Evolutionary conservation across 352 stramenopile genomes (phyloP), one percentile per base, ranked within the genome.

Genomic region (Phytophthora multivora): DNA sequence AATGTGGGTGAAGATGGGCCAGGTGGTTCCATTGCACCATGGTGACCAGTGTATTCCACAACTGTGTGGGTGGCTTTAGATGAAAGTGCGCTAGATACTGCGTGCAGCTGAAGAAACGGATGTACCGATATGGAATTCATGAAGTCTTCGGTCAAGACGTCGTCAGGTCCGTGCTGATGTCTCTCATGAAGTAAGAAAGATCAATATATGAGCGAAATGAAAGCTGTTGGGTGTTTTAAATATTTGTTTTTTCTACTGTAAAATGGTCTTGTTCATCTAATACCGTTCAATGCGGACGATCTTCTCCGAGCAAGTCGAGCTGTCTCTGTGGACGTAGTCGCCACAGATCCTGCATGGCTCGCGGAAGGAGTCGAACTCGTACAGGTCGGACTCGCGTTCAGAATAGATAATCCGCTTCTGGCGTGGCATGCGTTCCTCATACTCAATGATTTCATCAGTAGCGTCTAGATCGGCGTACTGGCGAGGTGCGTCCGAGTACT

Each of bases 231-330:
- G 5, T 30, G 25, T 7, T 31, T 6, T n/a, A n/a, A n/a, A n/a
- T n/a, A n/a, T n/a, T n/a, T n/a, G n/a, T n/a, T n/a, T n/a, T n/a
- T n/a, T n/a, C n/a, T n/a, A n/a, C n/a, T n/a, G n/a, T n/a, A n/a
- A n/a, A n/a, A n/a, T n/a, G n/a, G n/a, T n/a, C n/a, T n/a, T n/a
- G n/a, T n/a, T 18, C 8, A 19, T 39, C 23, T 58, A 61, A 48
- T 41, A 25, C 15, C 42, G 42, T 8, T 55, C 52, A 26, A 51
- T 49, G 13, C 31, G 48, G 28, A 46, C 49, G 23, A 53, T 18
- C n/a, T 54, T 56, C n/a, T 62, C 59, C 10, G 59, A 62, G 12
- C 59, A 67, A 26, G 45, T 57, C 5, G 59, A 62, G 46, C 42
- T 60, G 26, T 62, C 35, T 42, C 30, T 26, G 25, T 67, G 51